These are phyloP conservation scores for Stachybotrys echinatus DNA, from an alignment of 2,329 filamentous ascomycete species.

Conservation along the genomic window DNA sequence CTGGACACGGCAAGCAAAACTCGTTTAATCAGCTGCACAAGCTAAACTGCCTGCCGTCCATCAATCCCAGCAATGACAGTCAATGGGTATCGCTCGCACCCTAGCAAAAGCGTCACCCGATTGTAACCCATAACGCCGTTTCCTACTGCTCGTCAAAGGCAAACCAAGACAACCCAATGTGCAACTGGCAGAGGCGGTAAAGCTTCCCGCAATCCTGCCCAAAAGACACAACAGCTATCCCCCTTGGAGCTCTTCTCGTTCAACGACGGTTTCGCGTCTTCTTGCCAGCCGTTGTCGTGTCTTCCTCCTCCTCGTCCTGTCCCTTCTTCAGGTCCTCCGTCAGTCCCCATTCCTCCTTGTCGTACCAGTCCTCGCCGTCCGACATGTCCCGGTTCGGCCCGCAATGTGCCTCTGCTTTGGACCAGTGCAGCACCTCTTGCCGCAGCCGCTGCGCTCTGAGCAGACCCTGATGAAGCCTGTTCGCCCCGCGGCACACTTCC, in stretches of 20 bases:
- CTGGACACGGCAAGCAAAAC: too few species aligned
- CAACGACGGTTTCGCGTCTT: conserved; percentile 53
- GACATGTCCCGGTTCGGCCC: conserved; percentile 68
- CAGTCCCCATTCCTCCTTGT: conserved; percentile 73
- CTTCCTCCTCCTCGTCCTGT: conserved; percentile 77
- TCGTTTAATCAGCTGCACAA: too few species aligned
- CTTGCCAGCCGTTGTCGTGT: conserved; percentile 53
- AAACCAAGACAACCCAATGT: too few species aligned
- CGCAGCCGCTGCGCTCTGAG: conserved; percentile 68
- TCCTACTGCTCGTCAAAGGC: too few species aligned
- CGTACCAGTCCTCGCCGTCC: conserved; percentile 87
- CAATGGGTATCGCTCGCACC: neutral
- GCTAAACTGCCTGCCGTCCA: too few species aligned
- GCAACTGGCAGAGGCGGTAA: too few species aligned
- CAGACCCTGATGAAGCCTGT: conserved; percentile 64
- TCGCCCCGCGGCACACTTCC: conserved; percentile 68
- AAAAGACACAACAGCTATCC: neutral
- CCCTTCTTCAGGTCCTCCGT: conserved; percentile 74
- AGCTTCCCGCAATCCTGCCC: neutral
- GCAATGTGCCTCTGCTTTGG: conserved; percentile 71
- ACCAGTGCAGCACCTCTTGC: conserved; percentile 66
- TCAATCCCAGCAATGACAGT: neutral
- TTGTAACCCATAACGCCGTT: too few species aligned
- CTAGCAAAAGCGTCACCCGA: too few species aligned
- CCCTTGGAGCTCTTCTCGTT: neutral